Evolutionary conservation across 768 basidiomycete genomes (phyloP).

Genomic region (Lepiota brunneoincarnata): DNA sequence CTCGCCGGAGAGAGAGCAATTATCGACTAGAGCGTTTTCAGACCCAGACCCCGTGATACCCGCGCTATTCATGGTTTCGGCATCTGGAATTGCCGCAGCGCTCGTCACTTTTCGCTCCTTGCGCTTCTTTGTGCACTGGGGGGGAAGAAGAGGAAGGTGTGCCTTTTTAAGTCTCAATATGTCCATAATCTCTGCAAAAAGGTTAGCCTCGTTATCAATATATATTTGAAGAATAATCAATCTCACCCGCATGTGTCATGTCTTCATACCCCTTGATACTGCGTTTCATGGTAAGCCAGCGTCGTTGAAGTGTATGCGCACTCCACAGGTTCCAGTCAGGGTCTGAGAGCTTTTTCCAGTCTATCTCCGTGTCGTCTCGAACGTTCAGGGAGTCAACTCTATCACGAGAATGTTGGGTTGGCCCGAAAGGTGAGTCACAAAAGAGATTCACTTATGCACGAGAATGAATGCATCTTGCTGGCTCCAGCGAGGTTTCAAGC

Average conservation of each 20-base stretch:
- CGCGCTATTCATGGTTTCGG: constrained; percentile 21
- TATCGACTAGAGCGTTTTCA: constrained; percentile 15
- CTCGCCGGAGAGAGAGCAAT: background rate
- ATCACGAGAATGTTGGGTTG: background rate
- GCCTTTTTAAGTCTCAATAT: constrained; percentile 75
- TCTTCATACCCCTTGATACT: constrained; percentile 74
- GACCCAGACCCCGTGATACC: constrained; percentile 6
- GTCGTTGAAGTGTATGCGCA: constrained; percentile 72
- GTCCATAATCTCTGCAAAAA: constrained; percentile 70
- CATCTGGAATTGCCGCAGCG: constrained; percentile 45
- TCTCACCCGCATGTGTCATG: constrained; percentile 74
- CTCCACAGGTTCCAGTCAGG: constrained; percentile 83
- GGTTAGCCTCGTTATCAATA: constrained; percentile 1
- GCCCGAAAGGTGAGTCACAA: background rate
- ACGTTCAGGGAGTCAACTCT: constrained; percentile 77
- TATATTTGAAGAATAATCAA: background rate
- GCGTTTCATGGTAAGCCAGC: constrained; percentile 79
- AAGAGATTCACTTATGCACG: constrained; percentile 69
- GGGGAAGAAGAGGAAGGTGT: constrained; percentile 39
- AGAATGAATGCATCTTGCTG: constrained; percentile 76
- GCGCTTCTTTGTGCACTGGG: constrained; percentile 27
- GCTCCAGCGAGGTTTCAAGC: constrained; percentile 70
- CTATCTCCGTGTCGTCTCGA: constrained; percentile 78
- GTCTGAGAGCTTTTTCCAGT: constrained; percentile 78
- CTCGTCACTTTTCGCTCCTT: constrained; percentile 53